These are phyloP conservation scores for Delitschia confertaspora DNA, from an alignment of 495 filamentous ascomycete species.

Conservation along the genomic window DNA sequence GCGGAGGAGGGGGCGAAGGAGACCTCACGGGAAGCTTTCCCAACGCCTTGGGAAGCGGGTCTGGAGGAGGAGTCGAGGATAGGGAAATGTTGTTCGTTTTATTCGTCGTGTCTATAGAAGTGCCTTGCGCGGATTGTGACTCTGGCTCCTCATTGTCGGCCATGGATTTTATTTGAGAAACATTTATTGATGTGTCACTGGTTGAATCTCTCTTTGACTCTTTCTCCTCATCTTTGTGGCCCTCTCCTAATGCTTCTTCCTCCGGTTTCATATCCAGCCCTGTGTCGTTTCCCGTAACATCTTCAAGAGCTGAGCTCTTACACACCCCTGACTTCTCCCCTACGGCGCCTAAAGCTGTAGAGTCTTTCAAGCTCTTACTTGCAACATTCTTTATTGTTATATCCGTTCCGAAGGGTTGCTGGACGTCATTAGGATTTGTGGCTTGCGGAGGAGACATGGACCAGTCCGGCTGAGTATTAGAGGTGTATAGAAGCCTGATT, in stretches of 20 bases:
- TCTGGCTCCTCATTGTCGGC: background rate
- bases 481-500: no score
- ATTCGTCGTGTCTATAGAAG: conserved; percentile 2
- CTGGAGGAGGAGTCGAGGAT: conserved; percentile 23
- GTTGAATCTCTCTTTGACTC: background rate
- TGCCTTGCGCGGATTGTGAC: background rate
- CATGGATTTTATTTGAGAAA: background rate
- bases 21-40: conserved; percentile 20
- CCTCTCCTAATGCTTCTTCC: background rate
- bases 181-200: background rate
- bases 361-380: no score
- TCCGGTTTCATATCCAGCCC: conserved; percentile 8
- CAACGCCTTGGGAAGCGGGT: conserved; percentile 10
- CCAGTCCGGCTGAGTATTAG: no score
- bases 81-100: background rate
- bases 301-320: no score
- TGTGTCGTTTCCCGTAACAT: no score
- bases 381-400: no score
- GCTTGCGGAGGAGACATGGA: no score
- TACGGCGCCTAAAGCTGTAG: no score
- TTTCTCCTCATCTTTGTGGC: background rate
- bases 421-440: no score
- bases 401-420: no score
- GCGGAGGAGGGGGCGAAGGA: conserved; percentile 26
- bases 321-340: no score